Conservation (phyloP, 2,329 filamentous ascomycete species). For the Myriosclerotinia curreyana region DNA sequence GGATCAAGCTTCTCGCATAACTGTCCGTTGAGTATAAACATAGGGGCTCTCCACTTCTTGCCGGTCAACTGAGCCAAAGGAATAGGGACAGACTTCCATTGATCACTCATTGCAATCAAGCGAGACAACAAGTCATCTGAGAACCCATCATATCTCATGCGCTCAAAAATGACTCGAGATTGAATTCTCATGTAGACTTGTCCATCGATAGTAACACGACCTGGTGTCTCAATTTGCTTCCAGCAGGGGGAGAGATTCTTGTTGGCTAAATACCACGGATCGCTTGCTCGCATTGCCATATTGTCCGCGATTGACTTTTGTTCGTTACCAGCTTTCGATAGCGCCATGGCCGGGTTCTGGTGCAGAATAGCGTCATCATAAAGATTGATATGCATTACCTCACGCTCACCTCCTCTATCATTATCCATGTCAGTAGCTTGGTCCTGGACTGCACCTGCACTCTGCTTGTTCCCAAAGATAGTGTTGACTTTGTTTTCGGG, state of each 20-base stretch:
- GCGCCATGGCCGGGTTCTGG: too few species aligned
- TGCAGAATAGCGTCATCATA: not conserved
- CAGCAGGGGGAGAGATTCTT: too few species aligned
- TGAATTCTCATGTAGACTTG: not conserved
- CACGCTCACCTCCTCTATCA: too few species aligned
- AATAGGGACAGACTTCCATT: not conserved
- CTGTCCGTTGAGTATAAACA: not conserved
- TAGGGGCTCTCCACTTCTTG: not conserved
- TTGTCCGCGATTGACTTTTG: too few species aligned
- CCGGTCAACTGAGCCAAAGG: not conserved
- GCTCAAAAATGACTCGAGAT: not conserved
- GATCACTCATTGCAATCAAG: not conserved
- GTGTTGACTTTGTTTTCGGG: too few species aligned
- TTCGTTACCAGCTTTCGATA: not conserved
- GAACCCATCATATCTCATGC: not conserved
- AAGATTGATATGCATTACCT: too few species aligned
- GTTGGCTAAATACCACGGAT: too few species aligned
- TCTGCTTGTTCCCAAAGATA: too few species aligned
- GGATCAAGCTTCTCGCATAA: not conserved
- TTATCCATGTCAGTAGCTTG: not conserved
- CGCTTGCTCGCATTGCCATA: too few species aligned
- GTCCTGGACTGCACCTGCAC: too few species aligned
- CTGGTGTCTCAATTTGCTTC: too few species aligned
- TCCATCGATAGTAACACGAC: not conserved
- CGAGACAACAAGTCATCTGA: not conserved